Evolutionary conservation across 2,329 filamentous ascomycete genomes (phyloP), one percentile per base, ranked within the genome.

Genomic region (Cryoendolithus antarcticus): DNA sequence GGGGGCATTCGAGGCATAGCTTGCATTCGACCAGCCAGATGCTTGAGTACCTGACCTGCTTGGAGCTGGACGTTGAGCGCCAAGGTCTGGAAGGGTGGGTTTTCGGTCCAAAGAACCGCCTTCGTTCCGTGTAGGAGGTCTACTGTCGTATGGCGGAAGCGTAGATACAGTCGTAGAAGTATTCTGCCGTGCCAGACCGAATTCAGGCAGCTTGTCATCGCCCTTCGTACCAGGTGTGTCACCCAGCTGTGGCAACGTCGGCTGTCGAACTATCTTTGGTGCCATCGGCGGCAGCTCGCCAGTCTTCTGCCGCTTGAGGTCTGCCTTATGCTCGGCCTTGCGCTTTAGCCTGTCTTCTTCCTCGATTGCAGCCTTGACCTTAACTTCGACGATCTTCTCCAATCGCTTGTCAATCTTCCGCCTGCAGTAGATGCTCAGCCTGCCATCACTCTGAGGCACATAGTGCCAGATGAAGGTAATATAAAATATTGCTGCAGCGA

Each of bases 401-500:
- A 98, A 70, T 48, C 86, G 72, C 53, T 76, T 80, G 62, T 93
- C 93, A 58, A 94, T 80, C 66, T 96, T 96, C 34, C 86, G 80
- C 44, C 84, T 81, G 58, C 91, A 96, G 64, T 93, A 98, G 19
- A 79, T 78, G 4, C 77, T 76, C 27, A 98, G 70, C 6, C 82
- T 80, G 4, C 86, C 85, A 54, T 95, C 86, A 8, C 76, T 69
- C 29, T 74, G 73, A 1, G 88, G 86, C 44, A 98, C 89, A 62
- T 89, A 91, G 61, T 91, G 83, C 74, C 83, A 94, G 4, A 98
- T 71, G 60, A 94, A 98, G 52, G 85, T 75, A 29, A 94, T 61
- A 62, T 93, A 96, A 44, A 93, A 77, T 1, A 93, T 52, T 13
- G 78, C 66, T 0, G 84, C 86, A 7, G 83, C 56, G 11, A 89